phyloP scores from a whole-genome alignment of 495 filamentous ascomycete species.

The Penicillium tannophilum region DNA sequence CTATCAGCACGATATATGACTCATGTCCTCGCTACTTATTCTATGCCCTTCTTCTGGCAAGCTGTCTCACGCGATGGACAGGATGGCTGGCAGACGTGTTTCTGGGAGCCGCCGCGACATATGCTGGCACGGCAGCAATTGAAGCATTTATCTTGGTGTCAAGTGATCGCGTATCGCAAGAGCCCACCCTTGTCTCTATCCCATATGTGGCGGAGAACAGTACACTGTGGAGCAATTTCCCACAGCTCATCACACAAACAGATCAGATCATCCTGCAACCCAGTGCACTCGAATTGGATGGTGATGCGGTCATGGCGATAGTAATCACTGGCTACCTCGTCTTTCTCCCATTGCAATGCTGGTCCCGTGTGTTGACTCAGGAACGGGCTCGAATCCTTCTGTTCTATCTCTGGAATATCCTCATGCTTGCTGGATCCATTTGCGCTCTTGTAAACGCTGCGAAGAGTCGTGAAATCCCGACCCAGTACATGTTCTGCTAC shows the following conservation, averaged over 20 bases:
- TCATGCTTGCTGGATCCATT: constrained; percentile 37
- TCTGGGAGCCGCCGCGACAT: constrained; percentile 35
- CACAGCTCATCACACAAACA: constrained; percentile 27
- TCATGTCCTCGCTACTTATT: constrained; percentile 40
- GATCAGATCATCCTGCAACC: constrained; percentile 26
- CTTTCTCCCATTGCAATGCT: constrained; percentile 39
- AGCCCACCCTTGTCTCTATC: constrained; percentile 26
- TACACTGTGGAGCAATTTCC: constrained; percentile 23
- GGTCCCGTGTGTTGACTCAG: constrained; percentile 33
- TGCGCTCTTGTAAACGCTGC: constrained; percentile 31
- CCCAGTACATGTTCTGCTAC: constrained; percentile 39
- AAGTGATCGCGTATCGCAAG: constrained; percentile 11
- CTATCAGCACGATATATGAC: constrained; percentile 41
- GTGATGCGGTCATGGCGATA: constrained; percentile 39
- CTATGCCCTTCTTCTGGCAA: constrained; percentile 34
- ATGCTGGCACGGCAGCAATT: constrained; percentile 39
- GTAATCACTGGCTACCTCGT: constrained; percentile 42
- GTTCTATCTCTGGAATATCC: constrained; percentile 34
- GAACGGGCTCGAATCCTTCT: constrained; percentile 30
- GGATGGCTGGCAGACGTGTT: constrained; percentile 39
- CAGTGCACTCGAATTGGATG: constrained; percentile 34
- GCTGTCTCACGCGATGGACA: constrained; percentile 36
- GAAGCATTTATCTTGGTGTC: constrained; percentile 38
- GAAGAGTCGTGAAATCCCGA: constrained; percentile 15
- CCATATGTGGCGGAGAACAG: constrained; percentile 26